Evolutionary conservation across 1,284 basidiomycete species (phyloP), one percentile per base, ranked within the genome.

Genomic region (Coniferiporia sulphurascens): DNA sequence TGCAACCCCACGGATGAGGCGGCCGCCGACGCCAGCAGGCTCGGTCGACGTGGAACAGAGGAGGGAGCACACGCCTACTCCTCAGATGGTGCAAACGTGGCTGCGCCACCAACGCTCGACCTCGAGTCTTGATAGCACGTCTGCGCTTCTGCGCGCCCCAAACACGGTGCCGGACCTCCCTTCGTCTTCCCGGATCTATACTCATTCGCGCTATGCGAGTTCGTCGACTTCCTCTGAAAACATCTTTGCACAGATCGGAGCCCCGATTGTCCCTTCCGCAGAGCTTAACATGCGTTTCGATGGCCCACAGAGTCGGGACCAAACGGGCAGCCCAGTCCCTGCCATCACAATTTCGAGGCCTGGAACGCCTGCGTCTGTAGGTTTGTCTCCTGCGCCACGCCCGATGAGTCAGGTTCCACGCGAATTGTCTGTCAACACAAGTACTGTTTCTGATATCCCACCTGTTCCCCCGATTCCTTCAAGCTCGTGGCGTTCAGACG

Each of bases 121-220:
- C 32, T 61, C 59, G 34, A 61, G 59, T 27, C 35, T 61, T 15
- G 51, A 57, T 22, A 61, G 59, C 36, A 57, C 55, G 9, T 51
- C 59, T n/a, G 32, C 52, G 17, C 52, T 59, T 22, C 17, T 59
- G 44, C 43, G 45, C 6, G 34, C 52, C 4, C 17, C 59, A 10
- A 41, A 15, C 15, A 12, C 38, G 21, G 44, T 55, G 9, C 9
- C 38, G 38, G 12, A 41, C 1, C 15, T 15, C 38, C 38, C 15
- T 15, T 10, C 38, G 3, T 15, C 38, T 41, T 41, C 38, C 3
- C 38, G 15, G 38, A 10, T 41, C 38, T 15, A 41, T 41, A 12
- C 38, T 15, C 38, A 41, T 41, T 41, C 38, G 38, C 59, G 59
- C 13, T 43, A 48, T 17, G 13, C 50, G 41, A 61, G 59, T 17